A percentile compares a stretch with the other conserved stretches of the same genome.
These are phyloP conservation scores for Spinacia oleracea DNA, from an alignment of 179 eudicot species.

Conservation along the genomic window DNA sequence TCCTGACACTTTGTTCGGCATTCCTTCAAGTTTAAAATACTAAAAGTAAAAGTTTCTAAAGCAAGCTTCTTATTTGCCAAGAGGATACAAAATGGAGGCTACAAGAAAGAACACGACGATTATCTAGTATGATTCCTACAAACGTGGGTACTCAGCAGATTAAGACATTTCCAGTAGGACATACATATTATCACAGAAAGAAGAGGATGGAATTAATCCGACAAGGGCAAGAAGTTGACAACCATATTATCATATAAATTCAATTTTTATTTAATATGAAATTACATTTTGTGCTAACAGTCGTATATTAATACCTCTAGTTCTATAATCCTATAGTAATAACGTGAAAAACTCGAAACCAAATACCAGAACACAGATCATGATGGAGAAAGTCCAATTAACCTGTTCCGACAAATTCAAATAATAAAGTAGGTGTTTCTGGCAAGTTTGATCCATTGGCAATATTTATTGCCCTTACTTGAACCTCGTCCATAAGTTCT, in stretches of 20 bases:
- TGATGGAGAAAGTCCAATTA: slow-evolving; percentile 10
- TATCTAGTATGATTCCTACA: background rate
- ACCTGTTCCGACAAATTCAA: slow-evolving; percentile 99
- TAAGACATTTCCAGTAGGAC: background rate
- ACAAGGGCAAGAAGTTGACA: background rate
- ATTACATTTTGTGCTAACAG: background rate
- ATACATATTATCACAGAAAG: background rate
- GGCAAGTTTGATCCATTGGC: slow-evolving; percentile 86
- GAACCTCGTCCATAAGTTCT: slow-evolving; percentile 96
- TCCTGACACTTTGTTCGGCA: background rate
- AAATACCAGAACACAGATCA: slow-evolving; percentile 6
- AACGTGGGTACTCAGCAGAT: background rate
- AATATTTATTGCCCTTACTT: slow-evolving; percentile 81
- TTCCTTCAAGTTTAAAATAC: background rate
- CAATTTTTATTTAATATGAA: background rate
- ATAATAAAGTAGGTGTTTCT: slow-evolving; percentile 82
- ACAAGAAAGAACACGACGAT: background rate
- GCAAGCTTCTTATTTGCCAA: background rate
- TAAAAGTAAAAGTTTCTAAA: background rate
- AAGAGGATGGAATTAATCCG: background rate
- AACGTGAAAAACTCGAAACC: background rate
- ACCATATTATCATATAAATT: background rate
- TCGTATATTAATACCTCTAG: background rate
- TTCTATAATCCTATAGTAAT: background rate
- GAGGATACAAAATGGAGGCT: background rate